Evolutionary conservation across 2,329 filamentous ascomycete species (phyloP).

Genomic region (Aspergillus brasiliensis): DNA sequence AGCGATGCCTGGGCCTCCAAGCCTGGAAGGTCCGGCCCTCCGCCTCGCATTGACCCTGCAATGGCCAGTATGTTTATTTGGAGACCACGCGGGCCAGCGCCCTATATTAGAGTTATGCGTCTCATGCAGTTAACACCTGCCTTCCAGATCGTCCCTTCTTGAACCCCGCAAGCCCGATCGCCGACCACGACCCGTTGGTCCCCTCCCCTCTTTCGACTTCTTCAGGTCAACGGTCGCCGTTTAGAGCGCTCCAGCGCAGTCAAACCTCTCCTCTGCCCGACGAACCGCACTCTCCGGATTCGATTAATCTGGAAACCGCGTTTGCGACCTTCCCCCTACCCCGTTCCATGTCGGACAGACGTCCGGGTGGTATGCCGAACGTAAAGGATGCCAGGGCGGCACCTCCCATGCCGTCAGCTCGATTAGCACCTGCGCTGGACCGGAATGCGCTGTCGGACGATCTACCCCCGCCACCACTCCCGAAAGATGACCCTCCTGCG

Average conservation of each 20-base stretch:
- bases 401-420: slow-evolving; percentile 22
- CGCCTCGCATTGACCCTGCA: slow-evolving; percentile 58
- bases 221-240: slow-evolving; percentile 49
- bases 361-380: slow-evolving; percentile 25
- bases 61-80: slow-evolving; percentile 59
- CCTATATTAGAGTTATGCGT: background rate
- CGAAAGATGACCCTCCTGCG: slow-evolving; percentile 9
- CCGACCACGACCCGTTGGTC: slow-evolving; percentile 61
- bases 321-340: slow-evolving; percentile 57
- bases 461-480: slow-evolving; percentile 13
- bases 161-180: slow-evolving; percentile 59
- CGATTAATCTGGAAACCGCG: slow-evolving; percentile 53
- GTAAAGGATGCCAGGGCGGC: slow-evolving; percentile 23
- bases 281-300: slow-evolving; percentile 48
- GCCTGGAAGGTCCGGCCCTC: slow-evolving; percentile 50
- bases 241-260: slow-evolving; percentile 39
- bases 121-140: slow-evolving; percentile 3
- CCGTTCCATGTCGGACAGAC: slow-evolving; percentile 31
- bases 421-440: slow-evolving; percentile 11
- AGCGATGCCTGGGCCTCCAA: slow-evolving; percentile 34
- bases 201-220: slow-evolving; percentile 65
- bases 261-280: slow-evolving; percentile 42
- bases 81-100: background rate
- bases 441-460: slow-evolving; percentile 8
- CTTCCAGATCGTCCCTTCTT: slow-evolving; percentile 44